phyloP scores from a whole-genome alignment of 2,329 filamentous ascomycete species.

The Stylonectria norvegica region DNA sequence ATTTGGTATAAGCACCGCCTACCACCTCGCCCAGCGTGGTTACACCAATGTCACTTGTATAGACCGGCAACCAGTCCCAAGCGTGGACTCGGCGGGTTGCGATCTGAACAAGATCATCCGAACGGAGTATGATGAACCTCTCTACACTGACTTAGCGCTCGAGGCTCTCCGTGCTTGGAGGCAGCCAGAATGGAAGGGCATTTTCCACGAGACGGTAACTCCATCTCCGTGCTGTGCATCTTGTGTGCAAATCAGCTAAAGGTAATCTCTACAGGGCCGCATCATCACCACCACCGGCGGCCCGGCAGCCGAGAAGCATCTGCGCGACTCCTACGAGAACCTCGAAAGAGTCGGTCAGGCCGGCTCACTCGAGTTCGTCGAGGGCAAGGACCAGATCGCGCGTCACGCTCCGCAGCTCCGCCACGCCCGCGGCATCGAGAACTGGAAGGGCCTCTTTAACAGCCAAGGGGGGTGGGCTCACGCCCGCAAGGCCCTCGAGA shows the following conservation, averaged over 20 bases:
- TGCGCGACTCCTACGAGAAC: slow-evolving; percentile 7
- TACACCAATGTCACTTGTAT: slow-evolving; percentile 16
- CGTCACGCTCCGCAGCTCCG: slow-evolving; percentile 7
- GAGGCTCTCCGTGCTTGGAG: slow-evolving; percentile 12
- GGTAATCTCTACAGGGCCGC: slow-evolving; percentile 7
- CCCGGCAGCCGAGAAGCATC: slow-evolving; percentile 5
- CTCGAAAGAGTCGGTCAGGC: slow-evolving; percentile 4
- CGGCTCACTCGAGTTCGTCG: slow-evolving; percentile 3
- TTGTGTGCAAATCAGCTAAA: not conserved
- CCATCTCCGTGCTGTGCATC: not conserved
- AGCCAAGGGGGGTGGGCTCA: slow-evolving; percentile 13
- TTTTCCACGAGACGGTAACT: slow-evolving; percentile 13
- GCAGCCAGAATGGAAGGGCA: slow-evolving; percentile 9
- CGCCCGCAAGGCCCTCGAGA: slow-evolving; percentile 10
- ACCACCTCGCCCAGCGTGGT: slow-evolving; percentile 8
- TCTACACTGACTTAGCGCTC: slow-evolving; percentile 8
- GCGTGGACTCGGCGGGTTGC: slow-evolving; percentile 17
- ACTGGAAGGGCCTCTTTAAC: slow-evolving; percentile 11
- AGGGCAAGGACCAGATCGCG: slow-evolving; percentile 8
- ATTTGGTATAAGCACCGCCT: not conserved
- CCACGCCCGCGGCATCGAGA: slow-evolving; percentile 4
- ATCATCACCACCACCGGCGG: slow-evolving; percentile 8
- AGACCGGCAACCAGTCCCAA: slow-evolving; percentile 17
- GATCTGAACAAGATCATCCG: slow-evolving; percentile 18
- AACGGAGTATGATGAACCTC: slow-evolving; percentile 11